phyloP scores from a whole-genome alignment of 139 green algal species.

The Volvox reticuliferus region DNA sequence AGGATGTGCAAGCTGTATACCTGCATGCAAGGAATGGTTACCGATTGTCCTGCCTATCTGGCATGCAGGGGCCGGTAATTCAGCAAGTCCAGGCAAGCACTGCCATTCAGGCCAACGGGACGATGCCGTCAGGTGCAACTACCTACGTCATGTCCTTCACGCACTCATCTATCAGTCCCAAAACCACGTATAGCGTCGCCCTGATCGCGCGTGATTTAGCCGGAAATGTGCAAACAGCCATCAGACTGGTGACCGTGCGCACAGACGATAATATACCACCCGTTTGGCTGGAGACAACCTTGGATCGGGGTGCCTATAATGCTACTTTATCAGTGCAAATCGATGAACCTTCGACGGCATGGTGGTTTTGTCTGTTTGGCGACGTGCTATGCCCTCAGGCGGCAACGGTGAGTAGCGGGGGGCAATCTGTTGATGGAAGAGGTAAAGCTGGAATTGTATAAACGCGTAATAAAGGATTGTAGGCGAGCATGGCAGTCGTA shows the following conservation, averaged over 20 bases:
- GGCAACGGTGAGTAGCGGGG: neutral
- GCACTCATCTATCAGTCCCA: constrained; percentile 5
- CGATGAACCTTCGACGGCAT: constrained; percentile 47
- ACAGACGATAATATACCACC: constrained; percentile 61
- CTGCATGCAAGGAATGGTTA: too few species aligned
- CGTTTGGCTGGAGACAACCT: constrained; percentile 28
- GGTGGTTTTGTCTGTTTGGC: constrained; percentile 11
- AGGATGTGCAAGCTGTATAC: too few species aligned
- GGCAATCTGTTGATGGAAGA: too few species aligned
- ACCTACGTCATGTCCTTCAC: constrained; percentile 43
- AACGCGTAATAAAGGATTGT: too few species aligned
- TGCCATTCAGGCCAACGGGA: neutral
- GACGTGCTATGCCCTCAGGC: neutral
- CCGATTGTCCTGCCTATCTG: neutral
- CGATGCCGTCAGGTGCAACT: neutral
- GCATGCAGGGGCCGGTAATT: neutral
- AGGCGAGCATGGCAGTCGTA: too few species aligned
- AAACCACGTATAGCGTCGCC: constrained; percentile 56
- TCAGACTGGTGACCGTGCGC: constrained; percentile 39
- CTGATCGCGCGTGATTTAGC: constrained; percentile 47
- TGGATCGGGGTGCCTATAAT: neutral
- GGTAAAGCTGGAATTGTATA: too few species aligned
- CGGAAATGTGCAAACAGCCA: constrained; percentile 55
- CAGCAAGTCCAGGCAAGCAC: neutral
- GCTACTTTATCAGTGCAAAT: constrained; percentile 29